Base-by-base conservation (phyloP, 1,139 yeast genomes). In the Taphrina communis region DNA sequence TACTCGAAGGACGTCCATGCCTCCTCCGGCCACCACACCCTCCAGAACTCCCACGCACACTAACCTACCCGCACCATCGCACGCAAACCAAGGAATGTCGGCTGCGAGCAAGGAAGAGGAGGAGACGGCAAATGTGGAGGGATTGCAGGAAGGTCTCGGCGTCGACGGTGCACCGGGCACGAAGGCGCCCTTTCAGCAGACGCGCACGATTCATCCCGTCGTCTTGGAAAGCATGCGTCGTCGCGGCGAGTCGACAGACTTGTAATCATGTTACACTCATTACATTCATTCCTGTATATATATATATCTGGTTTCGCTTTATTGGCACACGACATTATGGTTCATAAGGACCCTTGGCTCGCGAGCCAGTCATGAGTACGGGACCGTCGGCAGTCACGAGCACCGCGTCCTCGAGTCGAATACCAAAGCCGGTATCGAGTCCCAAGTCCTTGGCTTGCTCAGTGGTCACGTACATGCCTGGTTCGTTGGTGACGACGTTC, bases 401-500 rank as follows among this genome's bases (percentile, higher is more conserved):
- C 14, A 79, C 82, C 76, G 93, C 93, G 78, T 94, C 99, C 77
- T 94, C 99, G 48, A 94, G 89, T 75, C 99, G 85, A 38, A 94
- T 88, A 8, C 66, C 66, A 36, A 51, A 62, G 1, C 98, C 99
- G 71, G 93, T 88, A 2, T 56, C 60, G 48, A 56, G 17, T 11
- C 42, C 42, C 25, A 17, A 14, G 8, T 9, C 8, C 11, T 21
- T 14, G 11, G 60, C 60, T 21, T 56, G 60, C 42, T 39, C 59
- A 11, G 83, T 81, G 0, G 98, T 98, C 57, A 95, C 85, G 76
- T 94, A 94, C 48, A 94, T 83, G 36, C 99, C 99, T 0, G 99
- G 99, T 76, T 94, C 99, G 42, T 94, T 86, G 0, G 99, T 94
- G 58, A 94, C 82, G 1, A 94, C 97, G 12, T 67, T 62, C 6